These are phyloP conservation scores for Blastobotrys persicus DNA, from an alignment of 1,139 yeast genomes.

Conservation along the genomic window DNA sequence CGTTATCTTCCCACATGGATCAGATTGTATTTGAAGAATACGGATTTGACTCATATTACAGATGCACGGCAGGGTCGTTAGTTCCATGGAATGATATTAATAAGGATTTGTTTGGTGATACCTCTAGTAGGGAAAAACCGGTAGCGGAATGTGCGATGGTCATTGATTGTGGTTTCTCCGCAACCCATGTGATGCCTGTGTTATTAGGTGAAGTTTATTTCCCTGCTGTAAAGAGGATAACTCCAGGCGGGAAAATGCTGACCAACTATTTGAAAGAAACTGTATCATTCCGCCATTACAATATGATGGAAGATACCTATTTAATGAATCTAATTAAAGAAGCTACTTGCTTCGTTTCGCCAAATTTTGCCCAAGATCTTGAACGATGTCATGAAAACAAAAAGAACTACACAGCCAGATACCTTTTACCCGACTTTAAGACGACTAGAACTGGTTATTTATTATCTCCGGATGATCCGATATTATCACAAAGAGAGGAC, in stretches of 20 bases:
- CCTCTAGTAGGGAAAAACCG: constrained; percentile 21
- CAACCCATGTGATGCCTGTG: constrained; percentile 86
- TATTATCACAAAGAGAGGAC: constrained; percentile 25
- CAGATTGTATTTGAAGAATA: constrained; percentile 94
- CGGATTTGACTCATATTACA: constrained; percentile 65
- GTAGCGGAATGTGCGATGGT: constrained; percentile 68
- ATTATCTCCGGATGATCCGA: constrained; percentile 36
- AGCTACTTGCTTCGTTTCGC: constrained; percentile 68
- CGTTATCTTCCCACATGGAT: constrained; percentile 79
- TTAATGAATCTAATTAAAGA: constrained; percentile 86
- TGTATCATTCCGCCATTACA: constrained; percentile 87
- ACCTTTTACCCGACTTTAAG: constrained; percentile 83
- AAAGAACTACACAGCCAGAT: constrained; percentile 47
- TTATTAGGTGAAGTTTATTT: constrained; percentile 75
- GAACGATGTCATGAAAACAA: constrained; percentile 34
- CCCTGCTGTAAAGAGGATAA: constrained; percentile 71
- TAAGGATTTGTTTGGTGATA: constrained; percentile 19
- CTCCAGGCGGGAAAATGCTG: constrained; percentile 81
- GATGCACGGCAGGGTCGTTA: constrained; percentile 64
- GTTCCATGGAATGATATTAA: constrained; percentile 59
- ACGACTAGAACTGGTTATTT: constrained; percentile 65
- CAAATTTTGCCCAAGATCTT: constrained; percentile 60
- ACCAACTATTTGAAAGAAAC: constrained; percentile 82
- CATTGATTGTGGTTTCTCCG: constrained; percentile 82
- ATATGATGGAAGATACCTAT: constrained; percentile 87